Percentiles rank a stretch among this genome's conserved stretches.
phyloP scores from a whole-genome alignment of 2,329 filamentous ascomycete species.

The Talaromyces sp. region DNA sequence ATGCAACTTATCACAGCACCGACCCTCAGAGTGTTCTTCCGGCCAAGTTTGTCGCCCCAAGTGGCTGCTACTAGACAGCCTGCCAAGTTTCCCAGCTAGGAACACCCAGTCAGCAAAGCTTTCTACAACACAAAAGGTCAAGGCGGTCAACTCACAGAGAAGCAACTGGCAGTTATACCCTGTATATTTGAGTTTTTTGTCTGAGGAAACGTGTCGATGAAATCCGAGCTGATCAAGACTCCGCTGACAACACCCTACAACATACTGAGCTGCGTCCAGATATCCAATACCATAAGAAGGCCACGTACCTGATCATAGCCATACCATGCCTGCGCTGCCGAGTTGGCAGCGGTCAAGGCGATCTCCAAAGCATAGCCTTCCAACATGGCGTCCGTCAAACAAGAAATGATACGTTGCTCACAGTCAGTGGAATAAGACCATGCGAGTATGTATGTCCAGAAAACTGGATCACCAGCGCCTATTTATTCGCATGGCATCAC shows the following conservation, averaged over 20 bases:
- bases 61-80: conserved; percentile 16
- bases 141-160: conserved; percentile 10
- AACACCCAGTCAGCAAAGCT: neutral
- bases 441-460: neutral
- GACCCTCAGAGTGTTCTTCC: conserved; percentile 16
- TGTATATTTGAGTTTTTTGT: conserved; percentile 16
- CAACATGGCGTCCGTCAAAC: neutral
- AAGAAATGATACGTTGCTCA: neutral
- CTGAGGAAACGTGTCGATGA: conserved; percentile 17
- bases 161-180: conserved; percentile 20
- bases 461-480: neutral
- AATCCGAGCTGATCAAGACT: conserved; percentile 8
- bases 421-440: neutral
- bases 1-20: conserved; percentile 1
- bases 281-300: neutral
- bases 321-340: neutral
- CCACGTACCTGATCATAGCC: neutral
- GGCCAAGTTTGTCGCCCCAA: conserved; percentile 15
- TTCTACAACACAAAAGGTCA: neutral
- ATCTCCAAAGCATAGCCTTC: neutral
- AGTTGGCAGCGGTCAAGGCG: neutral
- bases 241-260: neutral
- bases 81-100: conserved; percentile 13
- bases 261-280: neutral
- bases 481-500: neutral